A percentile compares a stretch with the other conserved stretches of the same genome.
Evolutionary conservation across 2,329 filamentous ascomycete genomes (phyloP).

Genomic region (Clathrospora elynae): DNA sequence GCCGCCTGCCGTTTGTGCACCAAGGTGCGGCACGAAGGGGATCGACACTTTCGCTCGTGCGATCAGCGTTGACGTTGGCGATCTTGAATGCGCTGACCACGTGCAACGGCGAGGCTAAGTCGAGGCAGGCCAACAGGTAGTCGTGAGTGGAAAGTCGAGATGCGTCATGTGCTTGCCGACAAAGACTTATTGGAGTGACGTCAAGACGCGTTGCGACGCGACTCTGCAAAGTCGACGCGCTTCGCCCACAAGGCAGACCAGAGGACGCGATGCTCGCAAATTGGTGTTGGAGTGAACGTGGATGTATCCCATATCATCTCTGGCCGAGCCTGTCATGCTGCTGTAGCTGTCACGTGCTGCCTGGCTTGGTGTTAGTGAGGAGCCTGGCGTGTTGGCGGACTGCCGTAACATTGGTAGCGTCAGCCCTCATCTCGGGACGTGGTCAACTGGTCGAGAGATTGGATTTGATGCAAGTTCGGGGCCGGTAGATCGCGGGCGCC

Average conservation of each 20-base stretch:
- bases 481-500: constrained; percentile 35
- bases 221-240: constrained; percentile 6
- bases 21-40: constrained; percentile 7
- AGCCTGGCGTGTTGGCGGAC: constrained; percentile 11
- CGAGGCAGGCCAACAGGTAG: too few species aligned
- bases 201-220: constrained; percentile 8
- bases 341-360: constrained; percentile 20
- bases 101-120: constrained; percentile 27
- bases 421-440: constrained; percentile 23
- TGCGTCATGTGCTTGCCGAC: neutral
- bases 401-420: constrained; percentile 14
- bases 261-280: constrained; percentile 11
- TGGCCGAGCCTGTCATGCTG: constrained; percentile 25
- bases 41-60: constrained; percentile 12
- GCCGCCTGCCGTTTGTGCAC: constrained; percentile 31
- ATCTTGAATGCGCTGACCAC: constrained; percentile 20
- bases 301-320: too few species aligned
- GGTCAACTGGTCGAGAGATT: constrained; percentile 37
- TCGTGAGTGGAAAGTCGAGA: too few species aligned
- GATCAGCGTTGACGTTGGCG: constrained; percentile 17
- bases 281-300: constrained; percentile 15
- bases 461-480: constrained; percentile 32
- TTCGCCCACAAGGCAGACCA: constrained; percentile 9
- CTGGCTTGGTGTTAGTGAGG: constrained; percentile 10
- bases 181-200: too few species aligned